Evolutionary conservation across 2,329 filamentous ascomycete genomes (phyloP), one percentile per base, ranked within the genome.

Genomic region (Colletotrichum lupini): DNA sequence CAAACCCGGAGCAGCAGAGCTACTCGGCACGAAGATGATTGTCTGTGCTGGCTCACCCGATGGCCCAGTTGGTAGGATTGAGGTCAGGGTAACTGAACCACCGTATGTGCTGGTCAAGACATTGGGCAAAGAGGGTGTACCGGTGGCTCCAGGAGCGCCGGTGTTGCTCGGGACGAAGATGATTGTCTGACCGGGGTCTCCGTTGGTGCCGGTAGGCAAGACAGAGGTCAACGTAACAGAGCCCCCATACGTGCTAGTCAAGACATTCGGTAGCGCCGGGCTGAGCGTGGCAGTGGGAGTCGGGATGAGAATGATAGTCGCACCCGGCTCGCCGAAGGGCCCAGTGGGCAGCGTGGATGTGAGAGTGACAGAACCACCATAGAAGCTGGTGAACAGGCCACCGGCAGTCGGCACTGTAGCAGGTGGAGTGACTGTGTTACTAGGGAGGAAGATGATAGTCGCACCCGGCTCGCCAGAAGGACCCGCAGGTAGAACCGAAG

Each of bases 231-330:
- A 30, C 0, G 66, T 73, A 2, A 73, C 46, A 11, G 70, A 69
- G 6, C 70, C 70, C 14, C 16, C 64, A 19, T 72, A 72, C 0
- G 68, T 72, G 49, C 68, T 68, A n/a, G 68, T 72, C 9, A 62
- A 8, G 3, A 62, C 35, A 4, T 68, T 61, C 14, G 52, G 49
- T 26, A 61, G 7, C 22, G 49, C 64, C 28, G 64, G 49, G 14
- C 28, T 19, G 4, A 57, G 49, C 11, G 37, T 11, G 6, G 14
- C 28, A 37, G 68, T 61, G 11, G 65, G 3, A 14, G 46, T 60
- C 19, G 68, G 68, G 2, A 71, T 1, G 3, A 46, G 46, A 2
- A 71, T 46, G 11, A 71, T 28, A 4, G 68, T 71, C 5, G 56
- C 56, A 19, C 64, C 62, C 3, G 68, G 63, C 30, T 32, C 56